Evolutionary conservation across 2,329 filamentous ascomycete species (phyloP), one percentile per base, ranked within the genome.

Genomic region (Chrysoporthe austroafricana): DNA sequence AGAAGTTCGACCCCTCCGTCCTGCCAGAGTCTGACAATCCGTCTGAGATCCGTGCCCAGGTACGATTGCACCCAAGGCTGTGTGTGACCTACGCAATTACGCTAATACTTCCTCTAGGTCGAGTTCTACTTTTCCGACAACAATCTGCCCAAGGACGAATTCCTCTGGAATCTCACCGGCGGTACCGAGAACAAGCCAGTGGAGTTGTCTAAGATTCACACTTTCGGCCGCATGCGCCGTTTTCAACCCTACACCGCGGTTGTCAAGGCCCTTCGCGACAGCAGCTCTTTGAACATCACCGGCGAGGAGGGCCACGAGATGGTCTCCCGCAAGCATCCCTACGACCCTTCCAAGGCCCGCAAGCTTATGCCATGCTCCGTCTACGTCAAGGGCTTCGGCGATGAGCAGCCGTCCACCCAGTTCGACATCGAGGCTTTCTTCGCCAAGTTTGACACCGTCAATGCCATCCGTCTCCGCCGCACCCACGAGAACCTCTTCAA

Each of bases 101-200:
- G 58, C 54, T 73, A 72, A 68, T 71, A 66, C 43, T n/a, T 18
- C n/a, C 63, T 42, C 73, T 21, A 96, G 91, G 92, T 97, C 74
- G 94, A 97, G 78, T 97, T 97, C 80, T 97, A 97, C 85, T 97
- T 97, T 81, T 92, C 92, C 75, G 92, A 96, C 79, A 92, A 90
- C 75, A 97, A 97, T 81, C 88, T 99, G 48, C 90, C 91, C 63
- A 89, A 88, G 75, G 96, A 99, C 81, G 91, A 93, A 78, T 97
- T 93, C 82, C 86, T 99, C 73, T 92, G 94, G 83, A 85, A 88
- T 71, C 85, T 90, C 75, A 91, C 93, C 66, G 91, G 90, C 50
- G 95, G 95, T 67, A 84, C 87, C 71, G 86, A 91, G 75, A 97
- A 97, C 84, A 91, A 91, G 78, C 86, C 94, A 56, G 90, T 99